A percentile compares a stretch with the other conserved stretches of the same genome.
These are phyloP conservation scores for Suillus weaverae DNA, from an alignment of 768 basidiomycete genomes.

Conservation along the genomic window DNA sequence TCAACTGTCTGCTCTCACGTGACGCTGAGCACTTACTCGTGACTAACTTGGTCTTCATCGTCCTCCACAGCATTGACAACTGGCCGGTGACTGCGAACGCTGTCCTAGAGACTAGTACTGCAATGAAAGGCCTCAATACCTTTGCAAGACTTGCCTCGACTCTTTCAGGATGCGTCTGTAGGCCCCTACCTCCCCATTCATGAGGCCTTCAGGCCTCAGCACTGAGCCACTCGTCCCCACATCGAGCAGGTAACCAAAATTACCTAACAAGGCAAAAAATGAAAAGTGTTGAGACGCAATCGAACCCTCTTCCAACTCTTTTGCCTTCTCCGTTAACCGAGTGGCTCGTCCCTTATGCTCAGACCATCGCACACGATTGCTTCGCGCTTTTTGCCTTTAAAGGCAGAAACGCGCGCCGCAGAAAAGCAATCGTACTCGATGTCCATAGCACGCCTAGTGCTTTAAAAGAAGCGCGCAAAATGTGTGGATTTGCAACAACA, in stretches of 20 bases:
- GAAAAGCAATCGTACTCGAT: constrained; percentile 27
- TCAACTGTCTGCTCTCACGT: background rate
- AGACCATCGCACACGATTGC: constrained; percentile 22
- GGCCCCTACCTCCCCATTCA: background rate
- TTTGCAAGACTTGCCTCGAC: background rate
- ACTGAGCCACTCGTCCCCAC: background rate
- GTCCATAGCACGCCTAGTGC: constrained; percentile 18
- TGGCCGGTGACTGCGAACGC: background rate
- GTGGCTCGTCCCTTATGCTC: constrained; percentile 13
- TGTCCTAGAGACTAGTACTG: background rate
- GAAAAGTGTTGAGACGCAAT: background rate
- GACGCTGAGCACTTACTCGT: background rate
- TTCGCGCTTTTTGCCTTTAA: constrained; percentile 20
- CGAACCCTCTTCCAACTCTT: background rate
- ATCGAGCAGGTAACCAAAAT: background rate
- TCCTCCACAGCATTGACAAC: background rate
- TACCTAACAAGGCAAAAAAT: background rate
- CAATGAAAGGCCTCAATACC: background rate
- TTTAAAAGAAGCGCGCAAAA: constrained; percentile 22
- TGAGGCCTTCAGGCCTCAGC: background rate
- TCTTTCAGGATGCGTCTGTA: background rate
- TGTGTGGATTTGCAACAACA: constrained; percentile 4
- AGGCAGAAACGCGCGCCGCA: constrained; percentile 18
- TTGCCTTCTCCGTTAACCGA: background rate
- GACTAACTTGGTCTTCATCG: background rate